Evolutionary conservation across 2,329 filamentous ascomycete species (phyloP), one percentile per base, ranked within the genome.

Genomic region (Dactylellina haptotyla): DNA sequence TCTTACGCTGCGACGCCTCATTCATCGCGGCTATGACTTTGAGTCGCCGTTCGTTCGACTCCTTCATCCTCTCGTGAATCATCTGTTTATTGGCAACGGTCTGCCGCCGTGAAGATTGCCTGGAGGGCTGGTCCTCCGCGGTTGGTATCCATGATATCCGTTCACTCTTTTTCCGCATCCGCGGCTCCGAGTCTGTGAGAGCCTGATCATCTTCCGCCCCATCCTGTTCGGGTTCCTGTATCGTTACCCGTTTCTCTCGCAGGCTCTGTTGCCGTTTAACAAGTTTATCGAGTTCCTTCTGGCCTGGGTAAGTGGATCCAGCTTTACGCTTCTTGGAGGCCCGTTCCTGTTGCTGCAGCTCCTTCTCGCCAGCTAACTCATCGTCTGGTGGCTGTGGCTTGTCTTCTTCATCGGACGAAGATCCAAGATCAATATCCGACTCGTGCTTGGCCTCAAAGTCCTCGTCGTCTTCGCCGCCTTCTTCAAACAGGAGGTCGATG

Each of bases 361-460:
- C 92, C 78, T 89, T 90, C 82, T 99, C 95, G 32, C 95, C 95
- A 65, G 92, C 91, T 3, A 95, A 81, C 43, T 96, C 92, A 76
- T 95, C 87, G 10, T 64, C 48, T 18, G 85, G 81, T 6, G 80
- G 82, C 77, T 80, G 79, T 81, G 87, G 88, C 67, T 92, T 89
- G 72, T 96, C 92, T 53, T 95, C 92, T 50, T 93, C 90, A 75
- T 92, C 90, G 0, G 88, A 91, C 0, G 92, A 96, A 12, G 90
- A 93, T 78, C 96, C 92, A 83, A 97, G 89, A 50, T 91, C 89
- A 76, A 91, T 88, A 79, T 97, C 94, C 1, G 90, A 91, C 1
- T 83, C 87, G 61, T 86, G 86, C 4, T 85, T 87, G 78, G 93
- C 90, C 61, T 87, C 88, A 81, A 93, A 89, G 75, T 90, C 85